Evolutionary conservation across 2,329 filamentous ascomycete genomes (phyloP).

Genomic region (Purpureocillium lavendulum): DNA sequence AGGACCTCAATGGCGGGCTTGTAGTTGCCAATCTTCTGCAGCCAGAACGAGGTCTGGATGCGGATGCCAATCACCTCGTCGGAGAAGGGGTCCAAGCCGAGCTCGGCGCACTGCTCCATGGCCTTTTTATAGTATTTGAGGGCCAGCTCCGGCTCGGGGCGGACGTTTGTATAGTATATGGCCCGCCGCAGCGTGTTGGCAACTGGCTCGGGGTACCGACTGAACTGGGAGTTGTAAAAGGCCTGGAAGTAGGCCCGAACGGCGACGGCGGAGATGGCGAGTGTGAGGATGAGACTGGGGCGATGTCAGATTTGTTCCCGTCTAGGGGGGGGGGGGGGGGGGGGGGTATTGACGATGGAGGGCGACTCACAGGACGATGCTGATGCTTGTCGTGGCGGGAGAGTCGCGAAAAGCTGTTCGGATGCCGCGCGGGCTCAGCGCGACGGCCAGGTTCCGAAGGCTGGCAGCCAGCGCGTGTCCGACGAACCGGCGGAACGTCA

Average conservation of each 20-base stretch:
- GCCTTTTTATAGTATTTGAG: conserved; percentile 79
- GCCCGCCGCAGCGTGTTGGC: conserved; percentile 74
- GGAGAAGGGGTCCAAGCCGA: conserved; percentile 78
- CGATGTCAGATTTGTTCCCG: conserved; percentile 2
- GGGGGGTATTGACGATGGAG: not conserved
- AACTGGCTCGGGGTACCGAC: conserved; percentile 57
- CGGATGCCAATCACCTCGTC: conserved; percentile 88
- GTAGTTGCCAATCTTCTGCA: conserved; percentile 68
- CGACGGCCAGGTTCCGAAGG: conserved; percentile 23
- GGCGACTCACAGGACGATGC: conserved; percentile 20
- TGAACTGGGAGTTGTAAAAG: conserved; percentile 48
- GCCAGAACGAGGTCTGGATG: conserved; percentile 69
- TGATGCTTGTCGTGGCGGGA: conserved; percentile 20
- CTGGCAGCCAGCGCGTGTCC: conserved; percentile 21
- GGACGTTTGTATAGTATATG: conserved; percentile 76
- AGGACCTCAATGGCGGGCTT: conserved; percentile 66
- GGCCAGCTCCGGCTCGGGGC: conserved; percentile 66
- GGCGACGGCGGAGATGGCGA: conserved; percentile 20
- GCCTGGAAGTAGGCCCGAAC: conserved; percentile 41
- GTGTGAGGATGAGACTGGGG: conserved; percentile 20
- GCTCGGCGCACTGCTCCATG: conserved; percentile 61
- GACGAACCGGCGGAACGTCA: conserved; percentile 22
- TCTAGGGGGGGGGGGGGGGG: not conserved
- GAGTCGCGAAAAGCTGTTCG: conserved; percentile 23
- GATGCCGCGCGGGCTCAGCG: conserved; percentile 26